Conservation (phyloP, 257 asterid species). For the Henckelia pumila region DNA sequence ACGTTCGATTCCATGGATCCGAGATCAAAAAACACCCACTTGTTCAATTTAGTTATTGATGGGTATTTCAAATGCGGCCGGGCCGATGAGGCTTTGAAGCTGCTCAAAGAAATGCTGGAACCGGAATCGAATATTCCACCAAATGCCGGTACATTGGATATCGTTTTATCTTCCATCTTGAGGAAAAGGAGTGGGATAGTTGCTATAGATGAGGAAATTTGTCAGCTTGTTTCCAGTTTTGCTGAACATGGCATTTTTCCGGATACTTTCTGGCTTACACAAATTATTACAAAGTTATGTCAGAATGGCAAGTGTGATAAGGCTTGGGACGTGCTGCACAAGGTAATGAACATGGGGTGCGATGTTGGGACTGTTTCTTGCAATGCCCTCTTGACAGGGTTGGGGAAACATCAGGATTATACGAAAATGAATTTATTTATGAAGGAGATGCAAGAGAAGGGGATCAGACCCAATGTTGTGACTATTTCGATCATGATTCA, state of each 20-base stretch:
- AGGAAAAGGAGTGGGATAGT: slow-evolving; percentile 42
- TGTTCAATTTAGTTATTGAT: slow-evolving; percentile 45
- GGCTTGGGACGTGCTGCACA: slow-evolving; percentile 67
- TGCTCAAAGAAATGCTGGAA: slow-evolving; percentile 77
- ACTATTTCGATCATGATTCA: slow-evolving; percentile 72
- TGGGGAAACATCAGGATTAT: slow-evolving; percentile 45
- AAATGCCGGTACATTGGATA: slow-evolving; percentile 38
- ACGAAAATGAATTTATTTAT: slow-evolving; percentile 64
- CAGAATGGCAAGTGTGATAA: slow-evolving; percentile 38
- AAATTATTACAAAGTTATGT: slow-evolving; percentile 48
- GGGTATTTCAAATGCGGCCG: slow-evolving; percentile 41
- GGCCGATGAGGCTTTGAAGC: slow-evolving; percentile 56
- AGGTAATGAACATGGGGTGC: slow-evolving; percentile 45
- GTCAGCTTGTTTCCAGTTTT: slow-evolving; percentile 40
- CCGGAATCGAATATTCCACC: slow-evolving; percentile 36
- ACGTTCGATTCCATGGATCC: slow-evolving; percentile 44
- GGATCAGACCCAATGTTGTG: slow-evolving; percentile 49
- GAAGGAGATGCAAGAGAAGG: slow-evolving; percentile 74
- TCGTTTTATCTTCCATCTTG: slow-evolving; percentile 40
- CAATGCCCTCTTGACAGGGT: slow-evolving; percentile 59
- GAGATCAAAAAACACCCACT: slow-evolving; percentile 33
- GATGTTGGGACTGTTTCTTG: slow-evolving; percentile 41
- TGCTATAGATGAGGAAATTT: slow-evolving; percentile 49
- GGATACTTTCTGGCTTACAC: slow-evolving; percentile 35
- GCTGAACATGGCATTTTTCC: slow-evolving; percentile 41